Evolutionary conservation across 257 asterid species (phyloP).

Genomic region (Fraxinus cuspidata): DNA sequence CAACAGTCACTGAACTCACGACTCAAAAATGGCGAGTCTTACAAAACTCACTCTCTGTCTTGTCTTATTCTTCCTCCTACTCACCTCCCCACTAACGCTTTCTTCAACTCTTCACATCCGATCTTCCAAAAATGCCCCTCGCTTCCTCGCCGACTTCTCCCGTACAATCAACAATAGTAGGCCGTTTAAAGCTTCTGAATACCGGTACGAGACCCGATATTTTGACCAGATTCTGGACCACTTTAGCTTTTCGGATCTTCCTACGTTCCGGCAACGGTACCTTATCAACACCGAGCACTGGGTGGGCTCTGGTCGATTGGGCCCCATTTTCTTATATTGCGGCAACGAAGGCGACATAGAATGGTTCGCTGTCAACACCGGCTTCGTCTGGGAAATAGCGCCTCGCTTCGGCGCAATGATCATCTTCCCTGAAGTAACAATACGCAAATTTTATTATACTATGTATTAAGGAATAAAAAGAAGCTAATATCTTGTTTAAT

Average conservation of each 20-base stretch:
- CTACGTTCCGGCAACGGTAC: slow-evolving; percentile 73
- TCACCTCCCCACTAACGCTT: slow-evolving; percentile 33
- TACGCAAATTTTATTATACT: not conserved
- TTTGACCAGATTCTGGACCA: slow-evolving; percentile 83
- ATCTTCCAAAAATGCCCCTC: slow-evolving; percentile 35
- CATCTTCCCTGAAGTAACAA: slow-evolving; percentile 73
- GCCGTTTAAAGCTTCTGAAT: slow-evolving; percentile 34
- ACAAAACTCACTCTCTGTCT: slow-evolving; percentile 21
- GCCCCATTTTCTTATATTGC: slow-evolving; percentile 86
- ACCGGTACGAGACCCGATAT: slow-evolving; percentile 69
- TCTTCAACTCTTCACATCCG: slow-evolving; percentile 17
- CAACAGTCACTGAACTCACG: not conserved
- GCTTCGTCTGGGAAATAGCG: slow-evolving; percentile 87
- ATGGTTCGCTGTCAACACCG: slow-evolving; percentile 90
- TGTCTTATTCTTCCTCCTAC: slow-evolving; percentile 24
- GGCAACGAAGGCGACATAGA: slow-evolving; percentile 94
- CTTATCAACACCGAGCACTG: slow-evolving; percentile 73
- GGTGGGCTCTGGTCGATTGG: slow-evolving; percentile 57
- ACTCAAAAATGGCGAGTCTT: slow-evolving; percentile 45
- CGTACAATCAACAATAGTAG: slow-evolving; percentile 18
- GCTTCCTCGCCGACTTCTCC: slow-evolving; percentile 43
- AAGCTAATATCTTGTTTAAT: not conserved
- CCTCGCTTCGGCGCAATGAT: slow-evolving; percentile 84
- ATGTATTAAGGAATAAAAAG: not conserved
- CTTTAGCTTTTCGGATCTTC: slow-evolving; percentile 69